Conservation (phyloP, 495 filamentous ascomycete genomes). For the Tuber melanosporum region DNA sequence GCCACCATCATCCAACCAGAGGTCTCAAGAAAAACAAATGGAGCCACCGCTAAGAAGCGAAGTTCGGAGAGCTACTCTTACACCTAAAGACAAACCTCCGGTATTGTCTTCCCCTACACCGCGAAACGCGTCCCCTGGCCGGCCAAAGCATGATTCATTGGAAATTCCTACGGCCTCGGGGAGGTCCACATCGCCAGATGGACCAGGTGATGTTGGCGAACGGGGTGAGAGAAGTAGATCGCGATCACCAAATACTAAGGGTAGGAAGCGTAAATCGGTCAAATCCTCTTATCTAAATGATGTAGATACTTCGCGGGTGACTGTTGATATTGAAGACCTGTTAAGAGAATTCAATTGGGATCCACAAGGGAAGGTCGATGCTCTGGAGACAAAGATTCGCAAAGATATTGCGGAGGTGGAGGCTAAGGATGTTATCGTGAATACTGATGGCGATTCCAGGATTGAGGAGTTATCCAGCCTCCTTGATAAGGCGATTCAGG, state of each 20-base stretch:
- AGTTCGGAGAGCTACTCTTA: conserved; percentile 23
- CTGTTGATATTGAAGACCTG: conserved; percentile 64
- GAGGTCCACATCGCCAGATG: conserved; percentile 17
- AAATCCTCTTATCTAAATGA: conserved; percentile 52
- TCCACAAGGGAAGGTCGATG: conserved; percentile 69
- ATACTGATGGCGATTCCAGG: conserved; percentile 82
- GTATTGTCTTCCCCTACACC: conserved; percentile 2
- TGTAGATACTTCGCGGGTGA: conserved; percentile 38
- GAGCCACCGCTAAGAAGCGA: conserved; percentile 34
- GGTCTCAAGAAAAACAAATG: conserved; percentile 13
- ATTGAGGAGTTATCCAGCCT: conserved; percentile 73
- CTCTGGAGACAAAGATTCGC: conserved; percentile 73
- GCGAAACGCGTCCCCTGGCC: conserved; percentile 21
- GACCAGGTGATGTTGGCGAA: conserved; percentile 20
- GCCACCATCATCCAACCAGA: conserved; percentile 10
- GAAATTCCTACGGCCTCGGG: conserved; percentile 20
- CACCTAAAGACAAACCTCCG: conserved; percentile 30
- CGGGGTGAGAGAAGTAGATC: conserved; percentile 27
- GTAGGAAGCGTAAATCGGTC: conserved; percentile 60
- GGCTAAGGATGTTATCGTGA: conserved; percentile 83
- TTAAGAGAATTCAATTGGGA: conserved; percentile 89
- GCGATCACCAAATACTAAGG: conserved; percentile 45
- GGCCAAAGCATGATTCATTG: conserved; percentile 25
- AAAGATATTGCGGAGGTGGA: conserved; percentile 84
- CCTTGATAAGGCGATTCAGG: conserved; percentile 78